Conservation (phyloP, 2,329 filamentous ascomycete genomes). For the Sphaceloma murrayae region DNA sequence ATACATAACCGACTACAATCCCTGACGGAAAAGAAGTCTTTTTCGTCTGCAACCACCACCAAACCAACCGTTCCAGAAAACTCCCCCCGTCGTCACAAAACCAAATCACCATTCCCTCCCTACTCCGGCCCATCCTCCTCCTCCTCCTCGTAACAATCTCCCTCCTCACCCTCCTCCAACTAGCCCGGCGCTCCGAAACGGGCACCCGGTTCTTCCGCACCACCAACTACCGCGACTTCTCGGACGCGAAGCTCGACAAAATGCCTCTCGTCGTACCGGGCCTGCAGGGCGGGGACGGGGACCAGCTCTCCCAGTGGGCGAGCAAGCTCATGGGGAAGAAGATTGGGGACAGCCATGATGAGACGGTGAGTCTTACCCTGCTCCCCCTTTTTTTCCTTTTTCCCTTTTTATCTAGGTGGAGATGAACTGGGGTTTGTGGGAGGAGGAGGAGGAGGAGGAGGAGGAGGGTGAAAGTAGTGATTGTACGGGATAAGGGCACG, state of each 20-base stretch:
- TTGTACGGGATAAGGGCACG: background rate
- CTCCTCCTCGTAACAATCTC: conserved; percentile 4
- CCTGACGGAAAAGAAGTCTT: background rate
- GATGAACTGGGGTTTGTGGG: background rate
- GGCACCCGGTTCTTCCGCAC: background rate
- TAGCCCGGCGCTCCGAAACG: background rate
- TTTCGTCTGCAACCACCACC: too few relatives aligned
- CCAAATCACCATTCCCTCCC: background rate
- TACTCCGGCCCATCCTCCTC: background rate
- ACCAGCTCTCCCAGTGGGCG: conserved; percentile 37
- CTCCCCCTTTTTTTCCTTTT: background rate
- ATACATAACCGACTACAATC: background rate
- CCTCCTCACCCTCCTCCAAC: conserved; percentile 9
- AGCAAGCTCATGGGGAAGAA: conserved; percentile 44
- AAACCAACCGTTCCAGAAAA: background rate
- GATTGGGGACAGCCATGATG: conserved; percentile 38
- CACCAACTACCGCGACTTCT: background rate
- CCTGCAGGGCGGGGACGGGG: conserved; percentile 34
- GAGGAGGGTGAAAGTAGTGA: background rate
- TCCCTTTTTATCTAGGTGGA: background rate
- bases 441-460: background rate
- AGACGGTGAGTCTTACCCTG: conserved; percentile 36
- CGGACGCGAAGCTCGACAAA: conserved; percentile 25
- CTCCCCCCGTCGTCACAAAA: too few relatives aligned
- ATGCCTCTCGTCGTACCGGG: conserved; percentile 46